Percentiles rank a stretch among this genome's conserved stretches.
These are phyloP conservation scores for Tolypocladium amazonense DNA, from an alignment of 2,329 filamentous ascomycete species.

Conservation along the genomic window DNA sequence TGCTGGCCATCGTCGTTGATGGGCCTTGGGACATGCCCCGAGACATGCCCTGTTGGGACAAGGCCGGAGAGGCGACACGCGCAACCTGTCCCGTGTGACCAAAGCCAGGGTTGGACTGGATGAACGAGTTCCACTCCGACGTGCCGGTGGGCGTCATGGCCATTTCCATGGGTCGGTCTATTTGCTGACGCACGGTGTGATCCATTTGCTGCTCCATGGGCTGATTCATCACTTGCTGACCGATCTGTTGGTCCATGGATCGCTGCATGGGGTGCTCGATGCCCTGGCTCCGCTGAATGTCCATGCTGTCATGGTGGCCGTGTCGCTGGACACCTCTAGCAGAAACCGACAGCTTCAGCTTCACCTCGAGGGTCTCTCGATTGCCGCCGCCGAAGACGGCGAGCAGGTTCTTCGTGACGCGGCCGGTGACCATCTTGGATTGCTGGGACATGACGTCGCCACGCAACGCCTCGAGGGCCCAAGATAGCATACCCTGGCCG, in stretches of 20 bases:
- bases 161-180: constrained; percentile 16
- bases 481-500: constrained; percentile 90
- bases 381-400: constrained; percentile 75
- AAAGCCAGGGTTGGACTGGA: constrained; percentile 57
- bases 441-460: constrained; percentile 37
- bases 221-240: constrained; percentile 5
- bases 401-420: constrained; percentile 77
- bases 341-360: constrained; percentile 73
- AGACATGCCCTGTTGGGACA: constrained; percentile 19
- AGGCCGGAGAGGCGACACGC: constrained; percentile 24
- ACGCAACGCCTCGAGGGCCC: constrained; percentile 48
- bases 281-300: constrained; percentile 2
- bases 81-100: constrained; percentile 22
- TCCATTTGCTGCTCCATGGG: constrained; percentile 7
- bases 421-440: constrained; percentile 73
- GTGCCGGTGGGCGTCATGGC: constrained; percentile 47
- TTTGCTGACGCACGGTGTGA: constrained; percentile 5
- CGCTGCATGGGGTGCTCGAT: constrained; percentile 9
- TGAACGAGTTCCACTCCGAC: constrained; percentile 67
- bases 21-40: constrained; percentile 18
- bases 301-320: constrained; percentile 12
- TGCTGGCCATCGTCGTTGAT: not conserved
- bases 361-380: constrained; percentile 87
- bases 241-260: constrained; percentile 10
- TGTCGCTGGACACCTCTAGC: constrained; percentile 37